Conservation (phyloP, 1,284 basidiomycete species). For the Bjerkandera adusta region DNA sequence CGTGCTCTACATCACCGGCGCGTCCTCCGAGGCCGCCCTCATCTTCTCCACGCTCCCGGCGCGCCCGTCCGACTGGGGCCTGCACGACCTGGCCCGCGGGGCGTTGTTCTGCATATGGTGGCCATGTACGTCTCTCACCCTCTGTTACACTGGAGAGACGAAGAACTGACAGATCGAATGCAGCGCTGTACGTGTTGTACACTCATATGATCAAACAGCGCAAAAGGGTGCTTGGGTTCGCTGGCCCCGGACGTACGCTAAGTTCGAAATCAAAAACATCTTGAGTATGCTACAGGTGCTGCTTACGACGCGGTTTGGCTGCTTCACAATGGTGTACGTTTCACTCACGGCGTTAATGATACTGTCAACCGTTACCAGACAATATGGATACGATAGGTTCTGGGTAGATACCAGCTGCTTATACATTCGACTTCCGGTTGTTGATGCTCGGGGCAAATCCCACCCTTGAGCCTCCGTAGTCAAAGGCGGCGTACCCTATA, state of each 20-base stretch:
- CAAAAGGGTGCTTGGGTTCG: slow-evolving; percentile 71
- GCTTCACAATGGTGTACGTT: not conserved
- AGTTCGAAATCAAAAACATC: slow-evolving; percentile 30
- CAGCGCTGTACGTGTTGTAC: slow-evolving; percentile 86
- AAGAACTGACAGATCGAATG: slow-evolving; percentile 8
- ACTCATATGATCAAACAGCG: slow-evolving; percentile 88
- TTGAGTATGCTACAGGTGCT: slow-evolving; percentile 14
- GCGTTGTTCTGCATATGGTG: slow-evolving; percentile 85
- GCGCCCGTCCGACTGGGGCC: slow-evolving; percentile 38
- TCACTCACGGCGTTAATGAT: not conserved
- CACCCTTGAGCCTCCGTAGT: slow-evolving; percentile 54
- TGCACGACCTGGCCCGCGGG: slow-evolving; percentile 55
- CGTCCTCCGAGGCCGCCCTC: slow-evolving; percentile 86
- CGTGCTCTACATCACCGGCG: slow-evolving; percentile 90
- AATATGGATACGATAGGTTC: not conserved
- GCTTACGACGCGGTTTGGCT: not conserved
- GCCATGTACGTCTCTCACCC: slow-evolving; percentile 62
- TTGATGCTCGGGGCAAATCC: slow-evolving; percentile 62
- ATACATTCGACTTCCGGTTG: slow-evolving; percentile 31
- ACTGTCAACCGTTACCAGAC: not conserved
- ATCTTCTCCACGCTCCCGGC: slow-evolving; percentile 70
- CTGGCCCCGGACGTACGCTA: slow-evolving; percentile 25
- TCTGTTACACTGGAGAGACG: not conserved
- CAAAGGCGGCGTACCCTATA: slow-evolving; percentile 58
- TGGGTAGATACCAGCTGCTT: not conserved